phyloP scores from a whole-genome alignment of 345 rosid genomes.

The Cardiospermum halicacabum region DNA sequence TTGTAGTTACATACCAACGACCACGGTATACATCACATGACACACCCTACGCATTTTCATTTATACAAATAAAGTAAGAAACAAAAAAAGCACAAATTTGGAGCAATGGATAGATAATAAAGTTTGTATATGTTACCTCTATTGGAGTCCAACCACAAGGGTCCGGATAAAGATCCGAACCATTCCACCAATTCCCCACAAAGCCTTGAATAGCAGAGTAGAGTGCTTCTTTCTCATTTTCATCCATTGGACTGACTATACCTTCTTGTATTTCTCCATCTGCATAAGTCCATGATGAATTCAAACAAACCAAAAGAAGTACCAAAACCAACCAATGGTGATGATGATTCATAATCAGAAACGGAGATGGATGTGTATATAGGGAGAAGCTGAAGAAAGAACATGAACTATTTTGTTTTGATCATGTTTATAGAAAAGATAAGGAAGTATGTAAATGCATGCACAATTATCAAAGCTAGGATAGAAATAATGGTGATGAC shows the following conservation, averaged over 20 bases:
- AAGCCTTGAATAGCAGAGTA: slow-evolving; percentile 79
- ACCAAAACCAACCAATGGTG: slow-evolving; percentile 27
- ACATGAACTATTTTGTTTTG: slow-evolving; percentile 4
- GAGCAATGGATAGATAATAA: slow-evolving; percentile 1
- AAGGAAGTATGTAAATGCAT: slow-evolving; percentile 23
- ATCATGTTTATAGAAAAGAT: slow-evolving; percentile 24
- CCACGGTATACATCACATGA: slow-evolving; percentile 75
- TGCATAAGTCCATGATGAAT: slow-evolving; percentile 30
- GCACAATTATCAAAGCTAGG: slow-evolving; percentile 46
- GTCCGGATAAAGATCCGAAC: slow-evolving; percentile 84
- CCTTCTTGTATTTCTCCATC: slow-evolving; percentile 40
- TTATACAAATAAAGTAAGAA: not conserved
- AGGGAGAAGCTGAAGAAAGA: slow-evolving; percentile 8
- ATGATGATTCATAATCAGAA: slow-evolving; percentile 7
- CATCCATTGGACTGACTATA: slow-evolving; percentile 74
- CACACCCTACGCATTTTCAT: slow-evolving; percentile 58
- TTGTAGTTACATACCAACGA: slow-evolving; percentile 73
- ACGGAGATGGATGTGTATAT: slow-evolving; percentile 10
- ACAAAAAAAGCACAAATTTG: not conserved
- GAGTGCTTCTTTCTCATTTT: slow-evolving; percentile 60
- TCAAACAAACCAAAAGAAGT: slow-evolving; percentile 36
- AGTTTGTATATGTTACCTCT: slow-evolving; percentile 39
- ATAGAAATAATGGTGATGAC: slow-evolving; percentile 34
- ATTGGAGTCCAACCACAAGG: slow-evolving; percentile 99
- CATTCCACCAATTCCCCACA: slow-evolving; percentile 88